Evolutionary conservation across 1,284 basidiomycete species (phyloP), one percentile per base, ranked within the genome.

Genomic region (Salmacisia buchloeana): DNA sequence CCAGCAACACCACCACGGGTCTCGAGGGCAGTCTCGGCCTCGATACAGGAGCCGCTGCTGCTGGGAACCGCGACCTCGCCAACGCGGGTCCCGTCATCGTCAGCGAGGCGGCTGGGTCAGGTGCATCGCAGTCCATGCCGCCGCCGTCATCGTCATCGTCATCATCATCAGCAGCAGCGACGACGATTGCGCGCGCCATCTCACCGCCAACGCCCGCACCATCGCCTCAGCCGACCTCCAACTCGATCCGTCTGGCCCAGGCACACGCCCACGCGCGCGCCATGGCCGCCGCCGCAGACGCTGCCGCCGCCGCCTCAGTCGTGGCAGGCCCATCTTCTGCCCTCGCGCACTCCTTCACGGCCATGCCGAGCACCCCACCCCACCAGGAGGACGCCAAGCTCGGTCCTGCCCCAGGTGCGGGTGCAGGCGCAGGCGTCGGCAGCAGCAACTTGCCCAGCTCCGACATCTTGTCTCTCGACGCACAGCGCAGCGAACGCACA

Each of bases 171-270:
- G 33, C 46, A 25, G 36, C 29, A 21, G 39, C 25, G 15, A 27
- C 23, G 13, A 25, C 25, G 43, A 45, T 39, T 29, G 35, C 39
- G 29, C 64, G 72, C 45, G 70, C 71, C 57, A 73, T 76, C 62
- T 71, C 69, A 21, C 74, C 74, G 15, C 74, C 74, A 0, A 76
- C 74, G 2, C 74, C 74, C 15, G 74, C 74, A 3, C 74, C 74
- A 21, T 76, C 74, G 6, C 74, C 74, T 1, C 74, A 76, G 58
- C 74, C 74, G 15, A 65, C 69, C 25, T 59, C 69, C 6, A 68
- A 67, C 29, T 62, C 70, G 7, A 60, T 71, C 35, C 66, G 69
- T 25, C 61, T 71, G 31, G 68, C 66, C 5, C 36, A 41, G 34
- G 60, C 60, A 12, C 35, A 54, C 38, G 49, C 60, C 27, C 63